These are phyloP conservation scores for Neurospora pannonica DNA, from an alignment of 495 filamentous ascomycete species.

Conservation along the genomic window DNA sequence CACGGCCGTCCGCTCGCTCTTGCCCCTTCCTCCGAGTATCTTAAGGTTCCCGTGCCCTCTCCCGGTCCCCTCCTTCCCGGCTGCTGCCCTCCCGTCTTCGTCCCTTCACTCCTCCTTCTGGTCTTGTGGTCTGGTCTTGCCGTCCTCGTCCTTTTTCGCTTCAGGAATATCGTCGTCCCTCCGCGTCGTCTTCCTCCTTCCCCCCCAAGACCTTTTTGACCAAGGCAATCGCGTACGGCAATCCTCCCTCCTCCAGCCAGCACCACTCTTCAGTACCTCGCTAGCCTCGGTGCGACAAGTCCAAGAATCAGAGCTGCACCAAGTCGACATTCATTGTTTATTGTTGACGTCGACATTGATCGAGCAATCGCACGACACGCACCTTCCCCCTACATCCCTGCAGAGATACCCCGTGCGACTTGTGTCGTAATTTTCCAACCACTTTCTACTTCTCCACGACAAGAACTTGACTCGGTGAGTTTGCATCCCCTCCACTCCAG, in stretches of 20 bases:
- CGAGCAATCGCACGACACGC: neutral
- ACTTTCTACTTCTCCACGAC: neutral
- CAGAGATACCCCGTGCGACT: conserved; percentile 9
- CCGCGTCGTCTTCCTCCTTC: neutral
- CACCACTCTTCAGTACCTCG: neutral
- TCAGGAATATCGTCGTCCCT: neutral
- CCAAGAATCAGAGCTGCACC: neutral
- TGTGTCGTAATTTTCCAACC: neutral
- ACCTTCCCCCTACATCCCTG: conserved; percentile 10
- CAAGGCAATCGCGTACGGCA: neutral
- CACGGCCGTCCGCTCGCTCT: neutral
- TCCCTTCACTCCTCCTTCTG: neutral
- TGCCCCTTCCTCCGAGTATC: neutral
- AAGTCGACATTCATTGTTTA: neutral
- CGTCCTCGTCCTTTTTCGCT: neutral
- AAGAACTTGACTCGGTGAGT: neutral
- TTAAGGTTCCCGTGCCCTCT: neutral
- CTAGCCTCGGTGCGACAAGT: conserved; percentile 1
- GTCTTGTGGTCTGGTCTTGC: neutral
- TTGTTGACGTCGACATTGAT: neutral
- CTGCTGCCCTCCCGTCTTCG: neutral
- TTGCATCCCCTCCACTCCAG: neutral
- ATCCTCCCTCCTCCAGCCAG: neutral
- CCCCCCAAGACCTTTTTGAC: neutral
- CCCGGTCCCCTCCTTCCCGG: neutral